These are phyloP conservation scores for Graphium sp. DNA, from an alignment of 2,329 filamentous ascomycete genomes.

Conservation along the genomic window DNA sequence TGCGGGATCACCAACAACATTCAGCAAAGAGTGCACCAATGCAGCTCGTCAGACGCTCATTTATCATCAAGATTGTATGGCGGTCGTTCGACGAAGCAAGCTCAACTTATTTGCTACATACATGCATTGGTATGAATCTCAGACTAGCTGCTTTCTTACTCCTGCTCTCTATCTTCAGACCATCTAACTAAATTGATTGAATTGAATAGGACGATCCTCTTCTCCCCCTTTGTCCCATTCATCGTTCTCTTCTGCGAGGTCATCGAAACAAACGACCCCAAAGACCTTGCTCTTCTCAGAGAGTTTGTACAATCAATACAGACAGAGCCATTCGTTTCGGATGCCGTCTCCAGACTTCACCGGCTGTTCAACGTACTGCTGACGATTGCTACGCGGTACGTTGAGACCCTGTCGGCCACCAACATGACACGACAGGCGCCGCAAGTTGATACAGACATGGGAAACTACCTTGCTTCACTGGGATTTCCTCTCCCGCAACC, in stretches of 20 bases:
- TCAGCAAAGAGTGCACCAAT: constrained; percentile 22
- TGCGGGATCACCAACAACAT: constrained; percentile 14
- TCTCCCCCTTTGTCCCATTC: constrained; percentile 34
- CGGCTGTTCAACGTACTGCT: constrained; percentile 41
- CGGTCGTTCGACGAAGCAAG: constrained; percentile 16
- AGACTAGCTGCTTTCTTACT: neutral
- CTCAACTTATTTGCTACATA: constrained; percentile 19
- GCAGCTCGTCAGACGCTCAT: constrained; percentile 21
- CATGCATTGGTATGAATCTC: constrained; percentile 21
- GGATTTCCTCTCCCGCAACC: constrained; percentile 18
- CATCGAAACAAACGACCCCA: constrained; percentile 23
- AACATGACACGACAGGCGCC: constrained; percentile 13
- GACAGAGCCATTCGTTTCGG: constrained; percentile 22
- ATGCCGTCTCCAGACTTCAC: constrained; percentile 35
- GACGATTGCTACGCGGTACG: constrained; percentile 38
- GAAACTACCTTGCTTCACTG: constrained; percentile 32
- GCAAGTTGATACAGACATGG: constrained; percentile 21
- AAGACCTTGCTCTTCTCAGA: constrained; percentile 27
- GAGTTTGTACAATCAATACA: constrained; percentile 33
- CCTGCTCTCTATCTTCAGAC: neutral
- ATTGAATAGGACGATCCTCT: constrained; percentile 21
- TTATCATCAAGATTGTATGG: constrained; percentile 22
- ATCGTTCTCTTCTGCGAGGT: constrained; percentile 33
- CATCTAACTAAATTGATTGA: constrained; percentile 4
- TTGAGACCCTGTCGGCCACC: constrained; percentile 28